Percentiles rank a stretch among this genome's conserved stretches.
These are phyloP conservation scores for Rhodotorula sp. DNA, from an alignment of 1,284 basidiomycete genomes.

Conservation along the genomic window DNA sequence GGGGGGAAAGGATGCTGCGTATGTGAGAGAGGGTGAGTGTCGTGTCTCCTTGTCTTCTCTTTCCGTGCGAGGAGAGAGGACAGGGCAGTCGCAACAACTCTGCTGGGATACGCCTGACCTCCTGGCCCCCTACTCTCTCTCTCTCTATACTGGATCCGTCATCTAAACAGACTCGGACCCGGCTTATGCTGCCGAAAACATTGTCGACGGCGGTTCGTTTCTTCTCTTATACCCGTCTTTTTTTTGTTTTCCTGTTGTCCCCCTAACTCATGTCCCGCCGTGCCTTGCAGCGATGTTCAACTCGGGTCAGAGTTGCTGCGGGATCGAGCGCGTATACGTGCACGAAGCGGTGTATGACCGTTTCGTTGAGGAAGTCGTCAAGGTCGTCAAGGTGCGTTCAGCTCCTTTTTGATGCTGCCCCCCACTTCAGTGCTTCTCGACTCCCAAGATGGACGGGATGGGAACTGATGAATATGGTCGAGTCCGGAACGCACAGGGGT, in stretches of 20 bases:
- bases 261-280: neutral
- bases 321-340: conserved; percentile 88
- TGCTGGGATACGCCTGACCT: too few relatives aligned
- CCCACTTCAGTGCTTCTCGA: neutral
- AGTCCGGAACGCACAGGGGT: conserved; percentile 54
- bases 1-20: conserved; percentile 94
- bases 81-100: too few relatives aligned
- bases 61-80: too few relatives aligned
- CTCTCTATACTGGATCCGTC: too few relatives aligned
- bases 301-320: conserved; percentile 88
- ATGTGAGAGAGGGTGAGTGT: conserved; percentile 61
- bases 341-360: conserved; percentile 76
- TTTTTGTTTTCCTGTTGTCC: neutral
- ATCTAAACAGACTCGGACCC: conserved; percentile 67
- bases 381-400: conserved; percentile 63
- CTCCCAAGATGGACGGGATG: neutral
- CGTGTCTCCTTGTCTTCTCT: neutral
- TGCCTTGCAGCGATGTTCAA: conserved; percentile 73
- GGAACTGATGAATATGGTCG: too few relatives aligned
- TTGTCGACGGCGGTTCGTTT: conserved; percentile 73
- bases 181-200: conserved; percentile 74
- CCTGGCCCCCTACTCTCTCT: too few relatives aligned
- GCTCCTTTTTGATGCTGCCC: neutral
- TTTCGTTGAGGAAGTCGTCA: conserved; percentile 74
- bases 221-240: neutral